Evolutionary conservation across 1,284 basidiomycete genomes (phyloP), one percentile per base, ranked within the genome.

Genomic region (Ceratobasidium sp.): DNA sequence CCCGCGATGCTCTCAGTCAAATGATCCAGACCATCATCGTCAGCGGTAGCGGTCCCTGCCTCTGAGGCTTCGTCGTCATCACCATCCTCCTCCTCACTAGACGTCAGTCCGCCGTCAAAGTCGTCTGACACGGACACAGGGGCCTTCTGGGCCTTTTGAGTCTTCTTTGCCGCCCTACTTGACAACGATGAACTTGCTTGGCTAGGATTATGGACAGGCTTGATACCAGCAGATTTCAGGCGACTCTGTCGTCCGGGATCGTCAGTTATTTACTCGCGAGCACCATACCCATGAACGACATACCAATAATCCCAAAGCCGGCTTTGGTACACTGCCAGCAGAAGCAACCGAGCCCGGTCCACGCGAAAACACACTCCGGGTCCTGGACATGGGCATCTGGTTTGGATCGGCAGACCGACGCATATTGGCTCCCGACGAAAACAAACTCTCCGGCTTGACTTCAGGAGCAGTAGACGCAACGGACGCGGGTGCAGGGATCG

Each of bases 11-110:
- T 70, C 18, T 57, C 52, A 3, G 65, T 70, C 4, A 70, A 53
- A 43, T 70, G 65, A 23, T 70, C 65, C 23, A 70, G 30, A 23
- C 65, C 65, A 43, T 70, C 65, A n/a, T 67, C 64, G 18, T 67
- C 64, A 9, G 21, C 64, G 1, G 65, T 55, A 26, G 52, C 65
- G 26, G 65, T 58, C 53, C 41, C 58, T 26, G 41, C n/a, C 16
- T 34, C 52, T 14, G 52, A 55, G n/a, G 8, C 52, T 26, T 60
- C 58, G 28, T 59, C 57, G 3, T 60, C 58, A 18, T 60, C 58
- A 26, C 30, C 43, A 18, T 39, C n/a, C n/a, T 70, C 65, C 26
- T 70, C 65, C 9, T 41, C 34, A 21, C 46, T 57, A 36, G 65
- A 70, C 26, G 65, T 70, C 5, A 70, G 32, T 16, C 65, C 65